phyloP scores from a whole-genome alignment of 1,139 yeast species.

The Scheffersomyces titani region DNA sequence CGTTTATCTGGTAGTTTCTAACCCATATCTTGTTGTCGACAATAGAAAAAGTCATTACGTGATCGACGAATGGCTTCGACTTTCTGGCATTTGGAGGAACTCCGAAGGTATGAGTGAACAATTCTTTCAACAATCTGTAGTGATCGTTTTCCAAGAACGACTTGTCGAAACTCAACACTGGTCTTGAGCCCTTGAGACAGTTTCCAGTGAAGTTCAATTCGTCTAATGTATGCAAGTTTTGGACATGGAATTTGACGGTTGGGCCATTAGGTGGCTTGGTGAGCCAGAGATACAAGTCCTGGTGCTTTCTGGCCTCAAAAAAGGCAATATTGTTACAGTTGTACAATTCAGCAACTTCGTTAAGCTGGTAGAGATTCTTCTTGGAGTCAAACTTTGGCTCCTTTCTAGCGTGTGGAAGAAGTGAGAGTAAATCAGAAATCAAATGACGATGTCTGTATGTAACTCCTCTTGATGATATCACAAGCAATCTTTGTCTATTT shows the following conservation, averaged over 20 bases:
- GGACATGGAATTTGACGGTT: conserved; percentile 88
- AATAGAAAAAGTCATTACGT: conserved; percentile 87
- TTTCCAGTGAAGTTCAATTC: conserved; percentile 96
- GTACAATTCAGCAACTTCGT: conserved; percentile 94
- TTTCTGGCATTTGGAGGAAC: conserved; percentile 97
- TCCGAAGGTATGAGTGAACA: conserved; percentile 85
- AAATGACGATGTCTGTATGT: conserved; percentile 94
- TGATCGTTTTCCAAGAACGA: conserved; percentile 65
- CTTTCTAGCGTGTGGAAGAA: conserved; percentile 93
- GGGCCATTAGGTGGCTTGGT: conserved; percentile 99
- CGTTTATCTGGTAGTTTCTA: conserved; percentile 90
- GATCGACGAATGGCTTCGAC: conserved; percentile 92
- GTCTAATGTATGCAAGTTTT: conserved; percentile 93
- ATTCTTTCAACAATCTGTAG: conserved; percentile 74
- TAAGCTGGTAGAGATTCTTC: conserved; percentile 82
- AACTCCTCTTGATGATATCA: conserved; percentile 93
- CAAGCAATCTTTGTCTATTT: conserved; percentile 78
- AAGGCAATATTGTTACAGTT: conserved; percentile 94
- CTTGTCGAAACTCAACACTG: conserved; percentile 86
- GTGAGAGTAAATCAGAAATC: conserved; percentile 72
- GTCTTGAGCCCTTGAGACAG: conserved; percentile 94
- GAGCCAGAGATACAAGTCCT: conserved; percentile 92
- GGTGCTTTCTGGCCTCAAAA: conserved; percentile 96
- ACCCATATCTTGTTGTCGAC: conserved; percentile 96
- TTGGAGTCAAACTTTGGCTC: conserved; percentile 96